Conservation (phyloP, 441 rosid genomes). For the Biscutella laevigata region DNA sequence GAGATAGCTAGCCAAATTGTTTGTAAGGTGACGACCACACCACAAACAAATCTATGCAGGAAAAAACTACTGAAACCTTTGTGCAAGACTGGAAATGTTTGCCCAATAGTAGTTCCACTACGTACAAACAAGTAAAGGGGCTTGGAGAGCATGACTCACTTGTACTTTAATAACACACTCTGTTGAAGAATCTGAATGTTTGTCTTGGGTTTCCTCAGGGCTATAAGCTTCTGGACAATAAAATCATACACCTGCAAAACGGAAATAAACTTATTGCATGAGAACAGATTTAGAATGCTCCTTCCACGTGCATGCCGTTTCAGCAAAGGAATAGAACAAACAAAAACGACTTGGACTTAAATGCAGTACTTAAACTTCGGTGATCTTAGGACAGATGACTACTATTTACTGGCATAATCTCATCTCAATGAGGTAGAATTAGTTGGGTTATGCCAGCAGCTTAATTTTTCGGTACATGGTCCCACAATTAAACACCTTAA, state of each 20-base stretch:
- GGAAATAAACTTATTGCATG: conserved; percentile 5
- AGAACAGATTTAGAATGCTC: background rate
- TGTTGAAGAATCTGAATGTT: conserved; percentile 99
- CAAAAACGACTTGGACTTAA: background rate
- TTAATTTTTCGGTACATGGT: background rate
- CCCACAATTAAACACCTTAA: background rate
- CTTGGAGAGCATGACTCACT: conserved; percentile 42
- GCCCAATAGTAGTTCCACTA: background rate
- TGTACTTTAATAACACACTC: conserved; percentile 90
- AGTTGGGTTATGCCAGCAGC: background rate
- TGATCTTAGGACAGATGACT: conserved; percentile 3
- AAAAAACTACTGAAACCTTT: background rate
- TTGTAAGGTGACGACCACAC: conserved; percentile 8
- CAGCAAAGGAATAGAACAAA: conserved; percentile 7
- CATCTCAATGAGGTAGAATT: conserved; percentile 1
- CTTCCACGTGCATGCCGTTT: conserved; percentile 12
- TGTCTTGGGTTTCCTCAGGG: conserved; percentile 97
- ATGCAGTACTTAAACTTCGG: background rate
- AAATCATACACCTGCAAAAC: conserved; percentile 81
- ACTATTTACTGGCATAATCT: background rate
- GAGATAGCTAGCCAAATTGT: background rate
- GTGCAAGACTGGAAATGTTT: conserved; percentile 3
- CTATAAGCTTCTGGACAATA: conserved; percentile 95
- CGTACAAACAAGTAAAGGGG: background rate
- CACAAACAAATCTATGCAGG: background rate